phyloP scores from a whole-genome alignment of 768 basidiomycete species.

The Leccinum olivaceopallidum region DNA sequence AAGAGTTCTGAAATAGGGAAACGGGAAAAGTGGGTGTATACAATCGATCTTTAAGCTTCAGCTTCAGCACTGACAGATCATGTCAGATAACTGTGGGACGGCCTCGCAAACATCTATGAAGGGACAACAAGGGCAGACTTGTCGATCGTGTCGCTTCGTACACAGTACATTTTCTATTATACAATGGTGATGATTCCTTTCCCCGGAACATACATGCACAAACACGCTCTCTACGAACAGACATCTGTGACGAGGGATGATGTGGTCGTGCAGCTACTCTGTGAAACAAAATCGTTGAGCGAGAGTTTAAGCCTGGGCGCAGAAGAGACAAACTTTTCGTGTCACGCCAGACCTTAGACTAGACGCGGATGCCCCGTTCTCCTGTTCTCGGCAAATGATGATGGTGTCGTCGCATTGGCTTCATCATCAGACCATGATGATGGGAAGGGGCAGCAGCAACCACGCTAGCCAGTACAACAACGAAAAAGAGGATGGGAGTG shows the following conservation, averaged over 20 bases:
- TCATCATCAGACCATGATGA: background rate
- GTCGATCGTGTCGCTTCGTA: background rate
- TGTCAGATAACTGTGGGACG: background rate
- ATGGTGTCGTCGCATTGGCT: slow-evolving; percentile 3
- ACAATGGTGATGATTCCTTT: background rate
- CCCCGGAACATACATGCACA: background rate
- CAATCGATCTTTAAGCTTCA: background rate
- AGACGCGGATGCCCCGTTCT: background rate
- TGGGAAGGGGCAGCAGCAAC: slow-evolving; percentile 6
- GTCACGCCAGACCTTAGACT: background rate
- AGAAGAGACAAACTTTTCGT: background rate
- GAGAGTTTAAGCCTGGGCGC: background rate
- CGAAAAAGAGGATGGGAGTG: slow-evolving; percentile 4
- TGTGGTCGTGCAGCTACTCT: slow-evolving; percentile 1
- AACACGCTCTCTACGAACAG: background rate
- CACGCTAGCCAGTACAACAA: background rate
- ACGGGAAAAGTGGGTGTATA: background rate
- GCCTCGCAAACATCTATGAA: background rate
- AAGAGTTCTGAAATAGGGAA: background rate
- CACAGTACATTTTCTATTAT: background rate
- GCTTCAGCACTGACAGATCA: background rate
- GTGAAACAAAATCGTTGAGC: background rate
- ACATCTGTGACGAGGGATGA: background rate
- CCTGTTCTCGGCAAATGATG: background rate
- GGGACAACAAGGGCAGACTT: background rate